phyloP scores from a whole-genome alignment of 768 basidiomycete genomes.

The Boletellus sp. region DNA sequence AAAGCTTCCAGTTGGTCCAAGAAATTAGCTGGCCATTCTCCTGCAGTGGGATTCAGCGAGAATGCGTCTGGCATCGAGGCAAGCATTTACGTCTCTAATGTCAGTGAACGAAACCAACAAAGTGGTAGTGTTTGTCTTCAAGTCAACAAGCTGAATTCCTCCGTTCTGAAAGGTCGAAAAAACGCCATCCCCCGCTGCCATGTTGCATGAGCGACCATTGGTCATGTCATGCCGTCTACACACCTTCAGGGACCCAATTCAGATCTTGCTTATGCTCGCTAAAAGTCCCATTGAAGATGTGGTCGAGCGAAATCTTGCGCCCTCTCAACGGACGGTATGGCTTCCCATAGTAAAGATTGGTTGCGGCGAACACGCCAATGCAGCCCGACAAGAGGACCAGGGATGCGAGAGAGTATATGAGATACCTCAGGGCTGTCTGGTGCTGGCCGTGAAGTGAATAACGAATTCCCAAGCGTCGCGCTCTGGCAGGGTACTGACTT shows the following conservation, averaged over 20 bases:
- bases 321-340: slow-evolving; percentile 50
- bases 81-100: slow-evolving; percentile 56
- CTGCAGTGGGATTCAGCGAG: slow-evolving; percentile 34
- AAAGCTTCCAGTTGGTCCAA: slow-evolving; percentile 73
- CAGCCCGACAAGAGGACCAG: slow-evolving; percentile 59
- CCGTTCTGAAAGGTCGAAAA: slow-evolving; percentile 63
- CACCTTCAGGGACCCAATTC: slow-evolving; percentile 92
- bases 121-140: slow-evolving; percentile 68
- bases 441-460: slow-evolving; percentile 32
- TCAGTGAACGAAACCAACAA: slow-evolving; percentile 55
- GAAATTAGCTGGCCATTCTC: slow-evolving; percentile 48
- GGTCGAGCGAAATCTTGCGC: slow-evolving; percentile 78
- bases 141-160: slow-evolving; percentile 74
- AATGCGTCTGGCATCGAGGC: not conserved
- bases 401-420: slow-evolving; percentile 57
- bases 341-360: slow-evolving; percentile 57
- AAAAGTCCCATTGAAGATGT: slow-evolving; percentile 93
- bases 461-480: slow-evolving; percentile 2
- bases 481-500: slow-evolving; percentile 29
- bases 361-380: slow-evolving; percentile 78
- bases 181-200: slow-evolving; percentile 92
- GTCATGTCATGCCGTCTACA: slow-evolving; percentile 12
- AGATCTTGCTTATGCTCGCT: slow-evolving; percentile 41
- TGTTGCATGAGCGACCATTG: slow-evolving; percentile 5
- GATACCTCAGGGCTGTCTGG: slow-evolving; percentile 52